Conservation (phyloP, 345 rosid genomes). For the Linum usitatissimum region DNA sequence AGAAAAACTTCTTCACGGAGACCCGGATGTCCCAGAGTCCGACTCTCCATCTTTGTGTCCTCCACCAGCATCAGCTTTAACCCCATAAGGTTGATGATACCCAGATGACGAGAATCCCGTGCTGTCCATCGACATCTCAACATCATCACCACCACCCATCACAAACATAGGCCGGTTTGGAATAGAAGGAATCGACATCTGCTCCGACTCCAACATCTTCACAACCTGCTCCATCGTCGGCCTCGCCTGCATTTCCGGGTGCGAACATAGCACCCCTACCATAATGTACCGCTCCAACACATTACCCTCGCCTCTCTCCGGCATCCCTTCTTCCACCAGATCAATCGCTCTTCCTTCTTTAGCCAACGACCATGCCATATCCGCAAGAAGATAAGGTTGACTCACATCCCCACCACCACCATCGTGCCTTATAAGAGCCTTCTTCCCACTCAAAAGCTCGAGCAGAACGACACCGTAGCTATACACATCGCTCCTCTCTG, state of each 20-base stretch:
- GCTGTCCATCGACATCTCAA: no score
- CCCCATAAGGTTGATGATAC: no score
- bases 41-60: no score
- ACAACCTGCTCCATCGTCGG: constrained; percentile 95
- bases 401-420: no score
- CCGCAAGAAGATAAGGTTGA: constrained; percentile 58
- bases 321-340: constrained; percentile 66
- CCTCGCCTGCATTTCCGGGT: constrained; percentile 73
- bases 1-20: no score
- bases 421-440: not conserved
- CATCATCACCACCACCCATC: no score
- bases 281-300: constrained; percentile 71
- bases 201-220: constrained; percentile 77
- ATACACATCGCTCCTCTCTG: constrained; percentile 95
- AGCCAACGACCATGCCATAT: constrained; percentile 88
- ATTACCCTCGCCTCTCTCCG: constrained; percentile 44
- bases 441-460: constrained; percentile 81
- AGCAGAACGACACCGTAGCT: constrained; percentile 98
- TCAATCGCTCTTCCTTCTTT: constrained; percentile 48
- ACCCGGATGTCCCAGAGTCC: no score
- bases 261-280: constrained; percentile 75
- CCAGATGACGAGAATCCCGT: no score
- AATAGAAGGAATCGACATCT: constrained; percentile 12
- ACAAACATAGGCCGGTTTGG: no score
- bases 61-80: no score